Conservation (phyloP, 345 rosid genomes). For the Murraya paniculata region DNA sequence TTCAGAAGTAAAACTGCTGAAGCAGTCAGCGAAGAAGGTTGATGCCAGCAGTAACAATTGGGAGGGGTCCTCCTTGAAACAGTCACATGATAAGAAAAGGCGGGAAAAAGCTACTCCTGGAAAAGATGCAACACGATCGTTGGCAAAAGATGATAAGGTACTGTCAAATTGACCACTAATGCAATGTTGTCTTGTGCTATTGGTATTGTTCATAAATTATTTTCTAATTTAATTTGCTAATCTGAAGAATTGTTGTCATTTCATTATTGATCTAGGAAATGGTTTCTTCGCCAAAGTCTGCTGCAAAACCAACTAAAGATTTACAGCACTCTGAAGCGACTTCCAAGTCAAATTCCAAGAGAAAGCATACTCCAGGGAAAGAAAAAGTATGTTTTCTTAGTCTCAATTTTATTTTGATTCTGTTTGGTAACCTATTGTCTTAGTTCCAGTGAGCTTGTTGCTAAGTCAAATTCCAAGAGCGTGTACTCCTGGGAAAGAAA, state of each 20-base stretch:
- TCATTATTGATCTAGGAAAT: slow-evolving; percentile 37
- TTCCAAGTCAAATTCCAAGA: slow-evolving; percentile 55
- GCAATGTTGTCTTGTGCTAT: slow-evolving; percentile 10
- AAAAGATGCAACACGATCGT: slow-evolving; percentile 37
- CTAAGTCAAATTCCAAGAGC: neutral
- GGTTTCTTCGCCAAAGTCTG: slow-evolving; percentile 54
- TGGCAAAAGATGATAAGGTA: slow-evolving; percentile 56
- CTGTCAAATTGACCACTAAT: slow-evolving; percentile 4
- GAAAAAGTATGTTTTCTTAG: slow-evolving; percentile 44
- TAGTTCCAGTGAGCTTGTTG: neutral
- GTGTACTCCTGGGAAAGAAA: no score
- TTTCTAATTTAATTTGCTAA: neutral
- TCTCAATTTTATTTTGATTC: neutral
- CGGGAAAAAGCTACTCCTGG: slow-evolving; percentile 44
- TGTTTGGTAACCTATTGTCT: neutral
- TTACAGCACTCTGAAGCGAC: slow-evolving; percentile 48
- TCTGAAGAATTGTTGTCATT: neutral
- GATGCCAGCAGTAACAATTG: slow-evolving; percentile 34
- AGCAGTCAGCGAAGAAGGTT: slow-evolving; percentile 52
- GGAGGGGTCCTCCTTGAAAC: slow-evolving; percentile 50
- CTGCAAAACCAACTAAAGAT: slow-evolving; percentile 43
- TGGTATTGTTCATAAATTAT: neutral
- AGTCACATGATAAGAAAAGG: slow-evolving; percentile 50
- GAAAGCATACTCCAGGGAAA: slow-evolving; percentile 53
- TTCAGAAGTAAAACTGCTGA: slow-evolving; percentile 44